A percentile compares a stretch with the other conserved stretches of the same genome.
Evolutionary conservation across 1,284 basidiomycete genomes (phyloP).

Genomic region (Phaffia rhodozyma): DNA sequence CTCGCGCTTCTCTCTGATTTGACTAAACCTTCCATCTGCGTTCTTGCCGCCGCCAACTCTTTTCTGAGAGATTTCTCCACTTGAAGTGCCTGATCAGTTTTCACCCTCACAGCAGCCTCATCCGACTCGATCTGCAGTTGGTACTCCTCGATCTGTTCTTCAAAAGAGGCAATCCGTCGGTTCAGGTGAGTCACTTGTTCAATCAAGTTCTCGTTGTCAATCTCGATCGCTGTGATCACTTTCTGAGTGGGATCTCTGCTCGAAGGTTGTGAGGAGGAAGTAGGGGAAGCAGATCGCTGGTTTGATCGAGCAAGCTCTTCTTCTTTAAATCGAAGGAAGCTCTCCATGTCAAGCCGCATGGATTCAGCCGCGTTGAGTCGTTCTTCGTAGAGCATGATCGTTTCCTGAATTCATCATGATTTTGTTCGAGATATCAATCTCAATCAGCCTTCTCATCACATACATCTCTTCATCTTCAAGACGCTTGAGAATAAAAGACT

Average conservation of each 20-base stretch:
- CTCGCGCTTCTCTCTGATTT: slow-evolving; percentile 53
- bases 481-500: slow-evolving; percentile 18
- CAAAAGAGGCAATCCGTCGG: slow-evolving; percentile 57
- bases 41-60: slow-evolving; percentile 51
- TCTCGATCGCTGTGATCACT: slow-evolving; percentile 56
- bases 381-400: slow-evolving; percentile 84
- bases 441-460: not conserved
- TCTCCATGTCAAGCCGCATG: slow-evolving; percentile 65
- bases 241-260: slow-evolving; percentile 29
- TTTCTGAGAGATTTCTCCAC: slow-evolving; percentile 58
- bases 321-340: slow-evolving; percentile 52
- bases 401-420: slow-evolving; percentile 47
- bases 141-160: slow-evolving; percentile 75
- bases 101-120: slow-evolving; percentile 50
- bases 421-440: slow-evolving; percentile 17
- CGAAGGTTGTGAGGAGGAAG: slow-evolving; percentile 20
- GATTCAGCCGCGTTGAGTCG: slow-evolving; percentile 57
- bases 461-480: not conserved
- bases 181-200: slow-evolving; percentile 80
- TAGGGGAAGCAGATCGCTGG: slow-evolving; percentile 15
- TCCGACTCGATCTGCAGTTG: slow-evolving; percentile 60
- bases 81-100: slow-evolving; percentile 59
- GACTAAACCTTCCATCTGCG: slow-evolving; percentile 49
- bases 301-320: slow-evolving; percentile 36
- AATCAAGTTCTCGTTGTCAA: slow-evolving; percentile 81